phyloP scores from a whole-genome alignment of 129 eudicot species.

The sunflower (Helianthus annuus) region HanXRQr2.0-SUNRISE NC_035446.2:165988771-165989270 shows the following conservation, averaged over 20 bases:
- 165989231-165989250: neutral
- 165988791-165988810: neutral
- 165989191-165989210: neutral
- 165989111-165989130: neutral
- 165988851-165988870: slow-evolving; percentile 16
- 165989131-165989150: neutral
- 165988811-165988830: neutral
- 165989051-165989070: neutral
- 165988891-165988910: neutral
- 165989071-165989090: neutral
- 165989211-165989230: neutral
- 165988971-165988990: neutral
- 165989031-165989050: neutral
- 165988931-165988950: neutral
- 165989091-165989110: neutral
- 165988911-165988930: neutral
- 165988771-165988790: too few relatives aligned
- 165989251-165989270: neutral
- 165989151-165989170: neutral
- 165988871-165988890: slow-evolving; percentile 1
- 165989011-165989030: neutral
- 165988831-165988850: slow-evolving; percentile 9
- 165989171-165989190: too few relatives aligned
- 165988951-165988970: neutral
- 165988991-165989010: neutral